Conservation (phyloP, 352 stramenopile species). For the Pythium chondricola region DNA sequence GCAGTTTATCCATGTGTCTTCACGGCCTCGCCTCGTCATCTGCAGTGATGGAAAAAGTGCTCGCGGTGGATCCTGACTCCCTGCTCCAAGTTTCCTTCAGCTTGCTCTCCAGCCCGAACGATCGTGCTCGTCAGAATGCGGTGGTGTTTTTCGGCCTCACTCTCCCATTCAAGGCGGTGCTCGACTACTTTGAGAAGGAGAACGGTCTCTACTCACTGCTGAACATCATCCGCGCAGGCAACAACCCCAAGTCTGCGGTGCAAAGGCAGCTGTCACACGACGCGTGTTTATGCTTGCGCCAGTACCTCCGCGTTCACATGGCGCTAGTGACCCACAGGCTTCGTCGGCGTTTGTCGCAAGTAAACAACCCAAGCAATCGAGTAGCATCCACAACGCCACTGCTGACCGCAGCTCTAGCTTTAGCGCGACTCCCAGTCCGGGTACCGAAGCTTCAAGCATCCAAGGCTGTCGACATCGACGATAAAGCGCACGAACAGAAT, state of each 20-base stretch:
- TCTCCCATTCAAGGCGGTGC: conserved; percentile 68
- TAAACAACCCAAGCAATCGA: conserved; percentile 52
- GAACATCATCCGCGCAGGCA: conserved; percentile 81
- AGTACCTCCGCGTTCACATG: conserved; percentile 83
- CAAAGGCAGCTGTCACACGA: conserved; percentile 81
- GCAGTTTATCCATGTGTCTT: conserved; percentile 81
- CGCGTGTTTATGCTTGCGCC: conserved; percentile 73
- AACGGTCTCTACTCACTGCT: conserved; percentile 80
- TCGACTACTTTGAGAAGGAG: conserved; percentile 81
- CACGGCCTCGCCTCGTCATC: conserved; percentile 77
- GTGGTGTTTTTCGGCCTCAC: conserved; percentile 84
- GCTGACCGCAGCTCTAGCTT: conserved; percentile 42
- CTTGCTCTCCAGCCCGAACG: conserved; percentile 68
- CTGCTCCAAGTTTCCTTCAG: conserved; percentile 57
- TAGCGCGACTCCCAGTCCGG: conserved; percentile 54
- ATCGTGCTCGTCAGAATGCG: conserved; percentile 72
- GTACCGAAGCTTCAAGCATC: conserved; percentile 68
- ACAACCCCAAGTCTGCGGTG: conserved; percentile 63
- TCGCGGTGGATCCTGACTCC: conserved; percentile 45
- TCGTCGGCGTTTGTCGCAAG: conserved; percentile 49
- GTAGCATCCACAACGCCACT: conserved; percentile 26
- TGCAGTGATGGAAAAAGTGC: conserved; percentile 69
- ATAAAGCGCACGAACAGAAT: conserved; percentile 81
- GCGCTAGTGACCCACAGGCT: conserved; percentile 64
- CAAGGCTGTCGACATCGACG: conserved; percentile 78